A percentile compares a stretch with the other conserved stretches of the same genome.
Conservation (phyloP, 495 filamentous ascomycete species). For the Penicillium canescens region DNA sequence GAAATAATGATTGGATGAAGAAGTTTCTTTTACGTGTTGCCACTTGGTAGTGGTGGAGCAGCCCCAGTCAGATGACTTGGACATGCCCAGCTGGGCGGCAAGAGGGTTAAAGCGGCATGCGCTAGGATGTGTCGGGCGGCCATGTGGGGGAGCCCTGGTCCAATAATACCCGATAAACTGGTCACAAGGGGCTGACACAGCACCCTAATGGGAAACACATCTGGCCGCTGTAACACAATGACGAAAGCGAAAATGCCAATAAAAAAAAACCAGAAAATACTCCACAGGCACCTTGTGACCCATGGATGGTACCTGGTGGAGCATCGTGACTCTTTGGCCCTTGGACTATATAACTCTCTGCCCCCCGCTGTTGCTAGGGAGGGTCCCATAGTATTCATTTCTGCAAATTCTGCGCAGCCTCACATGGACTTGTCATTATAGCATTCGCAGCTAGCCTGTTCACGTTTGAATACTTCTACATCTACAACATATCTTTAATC, state of each 20-base stretch:
- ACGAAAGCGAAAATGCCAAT: constrained; percentile 8
- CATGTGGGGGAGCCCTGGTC: background rate
- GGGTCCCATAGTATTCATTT: constrained; percentile 1
- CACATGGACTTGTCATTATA: constrained; percentile 26
- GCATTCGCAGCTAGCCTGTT: constrained; percentile 17
- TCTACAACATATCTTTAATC: constrained; percentile 2
- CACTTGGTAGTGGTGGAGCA: constrained; percentile 13
- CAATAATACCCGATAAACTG: background rate
- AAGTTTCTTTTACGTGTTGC: constrained; percentile 46
- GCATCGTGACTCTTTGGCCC: background rate
- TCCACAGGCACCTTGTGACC: constrained; percentile 25
- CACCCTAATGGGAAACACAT: background rate
- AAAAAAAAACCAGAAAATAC: constrained; percentile 14
- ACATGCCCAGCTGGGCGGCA: constrained; percentile 6
- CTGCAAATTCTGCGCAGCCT: background rate
- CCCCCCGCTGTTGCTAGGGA: constrained; percentile 1
- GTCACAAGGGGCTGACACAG: constrained; percentile 16
- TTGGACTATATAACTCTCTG: constrained; percentile 4
- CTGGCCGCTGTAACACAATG: constrained; percentile 16
- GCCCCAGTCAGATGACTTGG: constrained; percentile 10
- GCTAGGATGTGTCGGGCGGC: background rate
- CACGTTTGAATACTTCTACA: background rate
- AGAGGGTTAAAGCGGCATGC: constrained; percentile 2
- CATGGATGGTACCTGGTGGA: constrained; percentile 28
- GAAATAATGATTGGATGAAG: constrained; percentile 31